Base-by-base conservation (phyloP, 192 early-diverging fungal genomes). In the Gorgonomyces haynaldii region DNA sequence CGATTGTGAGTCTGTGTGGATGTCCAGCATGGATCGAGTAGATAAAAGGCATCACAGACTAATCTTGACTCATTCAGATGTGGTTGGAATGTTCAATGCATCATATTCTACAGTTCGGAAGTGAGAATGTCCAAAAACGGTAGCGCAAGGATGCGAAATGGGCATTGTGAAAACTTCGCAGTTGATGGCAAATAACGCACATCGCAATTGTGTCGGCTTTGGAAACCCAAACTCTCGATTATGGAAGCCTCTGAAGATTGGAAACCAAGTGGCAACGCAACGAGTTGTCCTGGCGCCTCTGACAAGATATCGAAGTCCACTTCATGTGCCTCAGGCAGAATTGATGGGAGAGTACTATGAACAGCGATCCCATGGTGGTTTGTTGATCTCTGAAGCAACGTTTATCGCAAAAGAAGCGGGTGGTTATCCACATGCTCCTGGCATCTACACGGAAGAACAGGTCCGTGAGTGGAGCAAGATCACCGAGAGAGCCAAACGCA, bases 391-490 rank as follows among this genome's bases (percentile, higher is more conserved):
- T 40, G 41, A 50, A 1, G 42, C 38, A 23, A 51, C 44, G 12
- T 17, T 53, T 19, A 53, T 53, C 51, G 21, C 10, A 9, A 34
- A 34, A 15, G 32, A 34, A 34, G 32, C 32, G 15, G 32, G 61
- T 21, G 26, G 25, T 16, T 40, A 19, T 12, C 29, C 42, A 39
- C 24, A 52, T 39, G 61, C 61, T 8, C 68, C 70, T 13, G 67
- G 64, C 10, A 67, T 72, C 13, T 72, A 49, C 29, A 60, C 32
- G 5, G 27, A 58, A 0, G 60, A 52, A 1, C 72, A 75, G 35
- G 48, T 70, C 25, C 45, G 42, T 1, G 48, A 29, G n/a, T 75
- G 72, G 72, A 66, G 57, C 32, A 40, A 61, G 32, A 56, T 70
- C 31, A 66, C 66, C 23, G 28, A 71, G 4, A 36, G 53, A 9